Evolutionary conservation across 2,329 filamentous ascomycete genomes (phyloP).

Genomic region (Whalleya microplaca): DNA sequence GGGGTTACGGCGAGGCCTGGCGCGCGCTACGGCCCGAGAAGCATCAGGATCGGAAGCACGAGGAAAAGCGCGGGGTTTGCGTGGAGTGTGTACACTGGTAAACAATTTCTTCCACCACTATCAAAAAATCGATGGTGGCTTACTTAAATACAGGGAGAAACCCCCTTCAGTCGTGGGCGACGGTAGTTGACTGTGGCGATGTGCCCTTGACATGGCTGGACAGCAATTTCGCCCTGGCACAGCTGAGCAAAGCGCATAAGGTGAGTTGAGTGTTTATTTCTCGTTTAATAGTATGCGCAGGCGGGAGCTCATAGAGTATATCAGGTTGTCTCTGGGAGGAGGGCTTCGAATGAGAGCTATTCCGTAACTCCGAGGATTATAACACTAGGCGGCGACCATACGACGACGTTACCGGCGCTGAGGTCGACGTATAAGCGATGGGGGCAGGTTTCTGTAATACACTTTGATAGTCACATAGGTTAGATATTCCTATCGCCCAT

Average conservation of each 20-base stretch:
- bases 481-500: slow-evolving; percentile 4
- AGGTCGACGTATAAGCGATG: slow-evolving; percentile 60
- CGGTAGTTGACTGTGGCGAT: slow-evolving; percentile 77
- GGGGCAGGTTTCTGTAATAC: slow-evolving; percentile 64
- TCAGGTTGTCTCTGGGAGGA: slow-evolving; percentile 38
- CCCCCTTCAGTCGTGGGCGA: slow-evolving; percentile 73
- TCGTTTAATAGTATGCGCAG: no score
- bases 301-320: neutral
- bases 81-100: slow-evolving; percentile 55
- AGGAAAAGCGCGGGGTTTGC: slow-evolving; percentile 27
- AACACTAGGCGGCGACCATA: slow-evolving; percentile 68
- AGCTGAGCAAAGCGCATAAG: slow-evolving; percentile 72
- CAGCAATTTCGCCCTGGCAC: slow-evolving; percentile 72
- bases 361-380: slow-evolving; percentile 56
- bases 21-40: slow-evolving; percentile 41
- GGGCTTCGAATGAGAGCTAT: slow-evolving; percentile 46
- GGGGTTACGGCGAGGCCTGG: slow-evolving; percentile 40
- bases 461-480: slow-evolving; percentile 69
- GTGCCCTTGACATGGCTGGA: slow-evolving; percentile 78
- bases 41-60: slow-evolving; percentile 38
- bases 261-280: slow-evolving; percentile 35
- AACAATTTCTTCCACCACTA: neutral
- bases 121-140: neutral
- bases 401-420: slow-evolving; percentile 64
- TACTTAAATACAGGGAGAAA: slow-evolving; percentile 49